Percentiles rank a stretch among this genome's conserved stretches.
phyloP scores from a whole-genome alignment of 305 asterid species.

The Coffea humblotiana region DNA sequence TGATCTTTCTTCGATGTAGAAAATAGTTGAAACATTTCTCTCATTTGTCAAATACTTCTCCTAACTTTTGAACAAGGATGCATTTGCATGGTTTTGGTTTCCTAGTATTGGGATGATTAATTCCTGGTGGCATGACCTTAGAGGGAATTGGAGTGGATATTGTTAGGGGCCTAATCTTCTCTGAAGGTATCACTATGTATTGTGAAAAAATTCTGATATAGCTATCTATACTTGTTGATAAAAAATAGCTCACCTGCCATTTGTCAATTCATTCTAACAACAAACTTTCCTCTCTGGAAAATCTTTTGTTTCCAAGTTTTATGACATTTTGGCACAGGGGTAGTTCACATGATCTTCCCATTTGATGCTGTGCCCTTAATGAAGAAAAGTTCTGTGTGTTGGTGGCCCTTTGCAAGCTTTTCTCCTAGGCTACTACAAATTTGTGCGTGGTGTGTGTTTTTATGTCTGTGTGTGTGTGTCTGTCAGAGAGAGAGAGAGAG shows the following conservation, averaged over 20 bases:
- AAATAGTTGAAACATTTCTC: not conserved
- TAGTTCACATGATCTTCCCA: not conserved
- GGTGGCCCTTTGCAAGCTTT: constrained; percentile 1
- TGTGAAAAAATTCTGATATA: not conserved
- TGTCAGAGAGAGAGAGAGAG: not conserved
- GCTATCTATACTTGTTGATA: not conserved
- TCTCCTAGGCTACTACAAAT: not conserved
- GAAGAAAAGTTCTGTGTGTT: not conserved
- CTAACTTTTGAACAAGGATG: not conserved
- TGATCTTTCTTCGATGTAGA: not conserved
- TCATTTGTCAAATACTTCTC: not conserved
- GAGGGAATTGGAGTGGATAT: not conserved
- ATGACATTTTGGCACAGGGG: not conserved
- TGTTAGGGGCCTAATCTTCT: no score
- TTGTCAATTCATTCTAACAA: not conserved
- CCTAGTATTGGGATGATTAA: not conserved
- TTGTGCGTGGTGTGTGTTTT: no score
- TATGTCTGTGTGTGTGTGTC: no score
- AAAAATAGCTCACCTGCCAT: not conserved
- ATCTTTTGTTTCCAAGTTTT: not conserved
- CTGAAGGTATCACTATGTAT: not conserved
- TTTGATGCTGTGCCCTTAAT: not conserved
- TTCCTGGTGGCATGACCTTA: not conserved
- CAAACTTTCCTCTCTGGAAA: not conserved
- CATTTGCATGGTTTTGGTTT: not conserved